phyloP scores from a whole-genome alignment of 169 alveolate species.

The Plasmodium gonderi region DNA sequence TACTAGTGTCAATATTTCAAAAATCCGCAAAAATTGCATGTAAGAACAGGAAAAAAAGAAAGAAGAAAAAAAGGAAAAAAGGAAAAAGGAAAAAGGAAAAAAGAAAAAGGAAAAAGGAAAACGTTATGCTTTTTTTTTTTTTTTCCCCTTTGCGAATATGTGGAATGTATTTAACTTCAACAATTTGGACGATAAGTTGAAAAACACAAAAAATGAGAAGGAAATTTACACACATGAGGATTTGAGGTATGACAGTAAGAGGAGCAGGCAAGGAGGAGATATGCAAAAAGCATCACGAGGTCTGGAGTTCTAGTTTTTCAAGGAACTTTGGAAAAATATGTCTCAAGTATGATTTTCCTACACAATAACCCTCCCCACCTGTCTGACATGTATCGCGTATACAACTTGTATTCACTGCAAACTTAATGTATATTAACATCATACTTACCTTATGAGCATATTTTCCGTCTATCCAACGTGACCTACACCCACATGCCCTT shows the following conservation, averaged over 20 bases:
- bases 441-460: not conserved
- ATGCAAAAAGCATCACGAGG: too few species aligned
- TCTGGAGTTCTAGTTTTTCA: too few species aligned
- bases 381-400: not conserved
- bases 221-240: conserved; percentile 68
- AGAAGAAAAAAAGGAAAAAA: not conserved
- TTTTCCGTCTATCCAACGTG: not conserved
- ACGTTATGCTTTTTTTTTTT: not conserved
- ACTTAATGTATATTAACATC: not conserved
- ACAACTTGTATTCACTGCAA: not conserved
- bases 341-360: not conserved
- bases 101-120: not conserved
- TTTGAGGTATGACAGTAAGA: conserved; percentile 17
- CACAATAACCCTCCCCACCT: too few species aligned
- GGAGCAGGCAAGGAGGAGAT: not conserved
- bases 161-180: conserved; percentile 60
- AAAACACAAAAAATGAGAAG: conserved; percentile 58
- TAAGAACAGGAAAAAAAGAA: too few species aligned
- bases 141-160: conserved; percentile 27
- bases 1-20: not conserved
- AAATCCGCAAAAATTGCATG: not conserved
- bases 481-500: too few species aligned
- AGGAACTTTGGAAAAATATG: not conserved
- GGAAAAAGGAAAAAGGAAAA: too few species aligned
- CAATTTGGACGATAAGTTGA: conserved; percentile 53